These are phyloP conservation scores for Phylloporus arenicola DNA, from an alignment of 768 basidiomycete species.

Conservation along the genomic window DNA sequence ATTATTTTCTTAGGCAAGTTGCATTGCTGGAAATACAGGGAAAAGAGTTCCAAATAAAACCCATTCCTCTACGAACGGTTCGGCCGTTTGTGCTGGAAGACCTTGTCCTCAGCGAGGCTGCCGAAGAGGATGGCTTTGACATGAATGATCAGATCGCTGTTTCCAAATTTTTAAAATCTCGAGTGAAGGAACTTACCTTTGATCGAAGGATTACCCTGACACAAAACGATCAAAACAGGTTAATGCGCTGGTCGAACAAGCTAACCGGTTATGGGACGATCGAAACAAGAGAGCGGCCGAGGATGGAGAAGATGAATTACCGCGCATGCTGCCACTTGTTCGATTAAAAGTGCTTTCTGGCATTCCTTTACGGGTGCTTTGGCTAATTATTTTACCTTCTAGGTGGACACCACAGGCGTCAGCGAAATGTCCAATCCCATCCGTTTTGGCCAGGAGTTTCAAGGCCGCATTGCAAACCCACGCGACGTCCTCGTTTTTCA, in stretches of 20 bases:
- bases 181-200: constrained; percentile 39
- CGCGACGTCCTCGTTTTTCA: constrained; percentile 90
- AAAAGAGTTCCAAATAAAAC: constrained; percentile 80
- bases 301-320: constrained; percentile 56
- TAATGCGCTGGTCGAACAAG: constrained; percentile 70
- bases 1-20: constrained; percentile 60
- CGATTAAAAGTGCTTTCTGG: constrained; percentile 60
- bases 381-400: not conserved
- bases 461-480: constrained; percentile 88
- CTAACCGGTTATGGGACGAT: constrained; percentile 40
- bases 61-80: constrained; percentile 84
- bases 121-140: constrained; percentile 73
- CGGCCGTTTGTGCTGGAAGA: constrained; percentile 92
- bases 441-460: constrained; percentile 94
- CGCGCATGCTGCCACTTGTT: constrained; percentile 79
- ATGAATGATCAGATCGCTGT: constrained; percentile 79
- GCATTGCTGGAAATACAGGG: constrained; percentile 84
- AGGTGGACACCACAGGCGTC: constrained; percentile 90
- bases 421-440: constrained; percentile 92
- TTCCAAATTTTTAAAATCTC: constrained; percentile 68
- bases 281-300: constrained; percentile 40
- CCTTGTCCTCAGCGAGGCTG: constrained; percentile 64
- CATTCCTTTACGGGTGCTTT: not conserved
- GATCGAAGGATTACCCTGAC: constrained; percentile 1
- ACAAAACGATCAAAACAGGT: constrained; percentile 42